phyloP scores from a whole-genome alignment of 345 rosid species.

The Kernera saxatilis region DNA sequence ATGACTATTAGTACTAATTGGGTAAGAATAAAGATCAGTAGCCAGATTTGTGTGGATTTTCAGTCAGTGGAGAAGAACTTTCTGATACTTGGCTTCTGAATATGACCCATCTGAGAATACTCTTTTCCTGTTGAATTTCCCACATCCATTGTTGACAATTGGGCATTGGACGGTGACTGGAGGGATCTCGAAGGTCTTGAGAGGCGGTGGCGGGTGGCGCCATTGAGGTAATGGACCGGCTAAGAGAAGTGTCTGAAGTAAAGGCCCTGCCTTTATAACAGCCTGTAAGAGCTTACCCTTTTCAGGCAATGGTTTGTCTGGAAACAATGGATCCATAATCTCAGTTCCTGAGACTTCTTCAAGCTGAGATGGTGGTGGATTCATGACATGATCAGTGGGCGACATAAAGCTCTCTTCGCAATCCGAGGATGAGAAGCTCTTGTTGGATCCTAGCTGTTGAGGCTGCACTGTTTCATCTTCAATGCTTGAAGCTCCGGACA shows the following conservation, averaged over 20 bases:
- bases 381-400: constrained; percentile 45
- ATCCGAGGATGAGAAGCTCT: constrained; percentile 81
- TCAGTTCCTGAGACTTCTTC: constrained; percentile 33
- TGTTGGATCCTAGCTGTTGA: constrained; percentile 52
- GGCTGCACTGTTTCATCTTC: constrained; percentile 52
- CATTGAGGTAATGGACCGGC: constrained; percentile 98
- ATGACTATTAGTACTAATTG: constrained; percentile 28
- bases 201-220: constrained; percentile 96
- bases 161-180: constrained; percentile 61
- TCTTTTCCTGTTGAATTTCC: constrained; percentile 59
- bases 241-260: constrained; percentile 80
- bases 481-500: constrained; percentile 80
- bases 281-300: constrained; percentile 97
- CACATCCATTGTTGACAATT: constrained; percentile 43
- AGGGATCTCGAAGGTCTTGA: constrained; percentile 88
- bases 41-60: not conserved
- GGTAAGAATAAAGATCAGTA: constrained; percentile 11
- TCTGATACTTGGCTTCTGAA: constrained; percentile 58
- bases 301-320: constrained; percentile 80
- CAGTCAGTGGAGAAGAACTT: constrained; percentile 58
- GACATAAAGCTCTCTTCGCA: constrained; percentile 92
- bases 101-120: constrained; percentile 49
- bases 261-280: constrained; percentile 96
- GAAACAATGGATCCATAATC: constrained; percentile 28
- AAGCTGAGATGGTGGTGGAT: constrained; percentile 23